phyloP scores from a whole-genome alignment of 495 filamentous ascomycete species.

The Bombardia bombarda region DNA sequence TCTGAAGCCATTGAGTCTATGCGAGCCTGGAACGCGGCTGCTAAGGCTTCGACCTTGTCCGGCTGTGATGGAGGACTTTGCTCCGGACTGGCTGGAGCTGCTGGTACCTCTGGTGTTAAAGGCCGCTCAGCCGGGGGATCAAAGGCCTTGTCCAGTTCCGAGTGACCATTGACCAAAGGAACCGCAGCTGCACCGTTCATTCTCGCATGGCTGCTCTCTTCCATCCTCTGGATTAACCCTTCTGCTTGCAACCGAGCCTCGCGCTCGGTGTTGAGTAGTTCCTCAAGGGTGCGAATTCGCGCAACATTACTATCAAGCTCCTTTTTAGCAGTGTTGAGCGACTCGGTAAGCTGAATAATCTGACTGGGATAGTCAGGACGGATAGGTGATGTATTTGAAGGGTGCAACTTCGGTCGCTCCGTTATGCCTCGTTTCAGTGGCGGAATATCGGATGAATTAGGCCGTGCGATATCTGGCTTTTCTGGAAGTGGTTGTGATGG shows the following conservation, averaged over 20 bases:
- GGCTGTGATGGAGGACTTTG: slow-evolving; percentile 29
- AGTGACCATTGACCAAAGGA: slow-evolving; percentile 23
- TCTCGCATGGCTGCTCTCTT: slow-evolving; percentile 38
- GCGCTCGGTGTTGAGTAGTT: slow-evolving; percentile 67
- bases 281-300: slow-evolving; percentile 74
- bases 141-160: slow-evolving; percentile 28
- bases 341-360: slow-evolving; percentile 73
- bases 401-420: slow-evolving; percentile 55
- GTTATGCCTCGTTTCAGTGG: slow-evolving; percentile 67
- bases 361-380: slow-evolving; percentile 59
- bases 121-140: slow-evolving; percentile 30
- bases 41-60: slow-evolving; percentile 34
- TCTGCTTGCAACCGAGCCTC: slow-evolving; percentile 77
- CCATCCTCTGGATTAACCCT: slow-evolving; percentile 63
- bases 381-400: slow-evolving; percentile 51
- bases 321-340: slow-evolving; percentile 67
- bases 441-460: slow-evolving; percentile 36
- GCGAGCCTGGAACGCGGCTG: slow-evolving; percentile 55
- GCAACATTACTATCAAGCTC: slow-evolving; percentile 74
- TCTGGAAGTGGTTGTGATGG: slow-evolving; percentile 87
- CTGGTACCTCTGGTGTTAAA: slow-evolving; percentile 9
- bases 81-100: slow-evolving; percentile 12
- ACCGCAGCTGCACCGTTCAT: slow-evolving; percentile 24
- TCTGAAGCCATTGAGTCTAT: slow-evolving; percentile 74
- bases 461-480: slow-evolving; percentile 64